Base-by-base conservation (phyloP, 805 yeast genomes). In the Yarrowia alimentaria region DNA sequence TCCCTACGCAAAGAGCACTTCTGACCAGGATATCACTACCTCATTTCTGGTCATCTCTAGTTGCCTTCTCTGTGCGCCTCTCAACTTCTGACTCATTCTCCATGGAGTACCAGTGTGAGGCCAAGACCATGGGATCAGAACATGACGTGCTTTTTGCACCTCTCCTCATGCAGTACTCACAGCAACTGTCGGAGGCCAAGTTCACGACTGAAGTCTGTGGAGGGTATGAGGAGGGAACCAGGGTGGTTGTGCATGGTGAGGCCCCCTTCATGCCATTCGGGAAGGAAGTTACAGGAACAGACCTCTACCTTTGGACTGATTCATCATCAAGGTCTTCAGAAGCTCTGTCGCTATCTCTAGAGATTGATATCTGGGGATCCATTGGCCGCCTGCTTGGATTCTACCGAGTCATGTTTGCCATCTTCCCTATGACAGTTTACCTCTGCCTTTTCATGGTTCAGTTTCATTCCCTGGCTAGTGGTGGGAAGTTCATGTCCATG, bases 331-430 rank as follows among this genome's bases (percentile, higher is more conserved):
- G 42, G 50, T 37, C 18, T 17, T 48, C 32, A 20, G 53, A 18
- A 19, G 16, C 33, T 18, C 38, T 45, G 42, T 53, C 16, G 13
- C 56, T 37, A 58, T 33, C 42, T 1, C 25, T 71, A n/a, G 61
- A 63, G 48, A 68, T 84, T 12, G 83, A 84, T 61, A 61, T 78
- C 57, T 57, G 77, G 29, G 68, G 73, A 21, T 82, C 89, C 33
- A 64, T 88, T 54, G 80, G 79, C 55, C 68, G 81, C 54, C 65
- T 88, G 32, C 81, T 85, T 5, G 69, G 87, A 56, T 73, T 91
- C 51, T 89, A 84, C 63, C 72, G 97, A 59, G 71, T 86, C 18
- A 80, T 84, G 1, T 67, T 84, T 29, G 81, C 84, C 2, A 75
- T 88, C 1, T 74, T 85, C 51, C 89, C 94, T 3, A 69, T 83